Evolutionary conservation across 257 asterid species (phyloP), one percentile per base, ranked within the genome.

Genomic region (Primulina huaijiensis): DNA sequence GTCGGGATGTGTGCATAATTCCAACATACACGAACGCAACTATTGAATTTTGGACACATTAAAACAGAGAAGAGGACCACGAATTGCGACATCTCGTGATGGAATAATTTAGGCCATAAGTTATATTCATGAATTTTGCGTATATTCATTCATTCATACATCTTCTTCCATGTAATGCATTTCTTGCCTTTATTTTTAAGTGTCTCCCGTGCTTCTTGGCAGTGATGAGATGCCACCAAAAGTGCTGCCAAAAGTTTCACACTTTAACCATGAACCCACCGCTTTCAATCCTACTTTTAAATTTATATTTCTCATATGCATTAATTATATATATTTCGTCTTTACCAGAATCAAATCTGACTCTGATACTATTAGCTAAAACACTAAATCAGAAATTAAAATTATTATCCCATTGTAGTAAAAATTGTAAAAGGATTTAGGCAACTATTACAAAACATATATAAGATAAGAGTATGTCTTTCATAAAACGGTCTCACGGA

Each of bases 181-280:
- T 64, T 59, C 7, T 33, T 34, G 25, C 64, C 16, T 35, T 63
- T 43, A 1, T 8, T 50, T 11, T 8, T 62, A 59, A 65, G 46
- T 76, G 72, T 29, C 64, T 70, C 81, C 64, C 82, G 78, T 76
- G 84, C 78, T 75, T 76, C 80, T 74, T 33, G 76, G 76, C 70
- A 57, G 68, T 79, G 72, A 76, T 73, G 71, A 82, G 81, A 79
- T 81, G 81, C 73, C 70, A 79, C 75, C 31, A 25, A 55, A 68
- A 75, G 82, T 72, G 65, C 65, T 61, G 30, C 4, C 69, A 74
- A 72, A 72, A 64, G 79, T 46, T 40, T 81, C 88, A 83, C 75
- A 74, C 86, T 83, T 79, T 83, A 86, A 87, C 89, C 87, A 87
- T 88, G 85, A 86, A 68, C 35, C 31, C 19, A 9, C 71, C 59